Base-by-base conservation (phyloP, 441 rosid species). In the Erodium texanum region DNA sequence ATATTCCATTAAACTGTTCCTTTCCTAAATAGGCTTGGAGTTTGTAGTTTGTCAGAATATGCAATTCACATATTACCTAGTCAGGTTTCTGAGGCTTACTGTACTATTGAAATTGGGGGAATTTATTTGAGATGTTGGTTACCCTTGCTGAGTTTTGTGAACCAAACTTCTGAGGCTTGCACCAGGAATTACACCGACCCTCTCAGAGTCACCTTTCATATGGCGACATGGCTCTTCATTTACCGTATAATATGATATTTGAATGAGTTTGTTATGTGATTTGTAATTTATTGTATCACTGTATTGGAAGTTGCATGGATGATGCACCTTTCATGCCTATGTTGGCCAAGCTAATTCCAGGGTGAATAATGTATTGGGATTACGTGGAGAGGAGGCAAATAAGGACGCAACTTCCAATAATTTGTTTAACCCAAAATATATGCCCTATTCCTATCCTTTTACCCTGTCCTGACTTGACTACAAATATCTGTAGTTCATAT, bases 11-110 rank as follows among this genome's bases (percentile, higher is more conserved):
- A 14, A 14, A 24, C 65, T 5, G 65, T 24, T 62, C 34, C 23
- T 18, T 27, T 12, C 7, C n/a, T 24, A 15, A 24, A 61, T 61
- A 61, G 34, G 64, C 64, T 14, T 59, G 23, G 64, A 59, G 29
- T 23, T 59, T 59, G 64, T 23, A 56, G 62, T 19, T 23, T 59
- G 63, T 20, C 14, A 59, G 63, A 59, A 20, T 59, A 12, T 59
- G 29, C 32, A 61, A 24, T 23, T 23, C 8, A 24, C 16, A 61
- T 4, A 14, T 34, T 34, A 59, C 12, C 12, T 10, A 59, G 64
- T 59, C 64, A 19, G 16, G 32, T 32, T 23, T 59, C 64, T 59
- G 64, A 59, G 29, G n/a, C 29, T 24, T 24, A 61, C 27, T 58
- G 27, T 58, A 58, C 27, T 9, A 22, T 9, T 38, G 24, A 24